Evolutionary conservation across 352 stramenopile genomes (phyloP).

Genomic region (Phytophthora rubi): DNA sequence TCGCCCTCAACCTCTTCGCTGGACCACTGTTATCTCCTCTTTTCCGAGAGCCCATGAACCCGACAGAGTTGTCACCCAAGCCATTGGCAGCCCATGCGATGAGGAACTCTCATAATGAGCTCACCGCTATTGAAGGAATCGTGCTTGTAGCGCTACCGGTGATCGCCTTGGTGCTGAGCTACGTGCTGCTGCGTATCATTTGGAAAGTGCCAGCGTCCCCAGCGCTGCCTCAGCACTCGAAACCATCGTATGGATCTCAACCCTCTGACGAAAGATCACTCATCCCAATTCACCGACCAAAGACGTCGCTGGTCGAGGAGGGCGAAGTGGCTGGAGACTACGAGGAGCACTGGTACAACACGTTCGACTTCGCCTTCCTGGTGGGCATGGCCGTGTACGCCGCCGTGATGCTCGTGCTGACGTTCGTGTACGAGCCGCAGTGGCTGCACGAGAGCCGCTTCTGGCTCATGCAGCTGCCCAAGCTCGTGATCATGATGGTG

Average conservation of each 20-base stretch:
- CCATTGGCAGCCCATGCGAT: constrained; percentile 9
- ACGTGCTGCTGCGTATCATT: constrained; percentile 68
- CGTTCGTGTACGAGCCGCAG: constrained; percentile 60
- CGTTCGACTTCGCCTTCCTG: constrained; percentile 72
- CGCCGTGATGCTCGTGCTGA: constrained; percentile 60
- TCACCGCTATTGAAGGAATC: constrained; percentile 26
- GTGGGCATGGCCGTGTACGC: constrained; percentile 63
- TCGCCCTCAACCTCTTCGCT: constrained; percentile 15
- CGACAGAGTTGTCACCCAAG: background rate
- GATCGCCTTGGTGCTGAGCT: constrained; percentile 55
- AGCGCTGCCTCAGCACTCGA: constrained; percentile 38
- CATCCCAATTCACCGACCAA: constrained; percentile 37
- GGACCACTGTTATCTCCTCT: constrained; percentile 15
- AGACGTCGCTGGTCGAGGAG: constrained; percentile 68
- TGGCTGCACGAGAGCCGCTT: constrained; percentile 60
- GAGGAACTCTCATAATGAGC: constrained; percentile 37
- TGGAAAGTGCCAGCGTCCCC: constrained; percentile 57
- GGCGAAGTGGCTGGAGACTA: constrained; percentile 73
- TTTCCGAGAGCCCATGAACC: constrained; percentile 13
- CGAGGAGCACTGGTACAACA: constrained; percentile 52
- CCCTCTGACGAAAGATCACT: constrained; percentile 37
- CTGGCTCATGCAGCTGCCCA: constrained; percentile 75
- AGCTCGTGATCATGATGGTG: constrained; percentile 75
- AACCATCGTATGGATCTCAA: constrained; percentile 45
- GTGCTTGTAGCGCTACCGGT: constrained; percentile 52